phyloP scores from a whole-genome alignment of 2,329 filamentous ascomycete species.

The Penicillium aurantiogriseum region DNA sequence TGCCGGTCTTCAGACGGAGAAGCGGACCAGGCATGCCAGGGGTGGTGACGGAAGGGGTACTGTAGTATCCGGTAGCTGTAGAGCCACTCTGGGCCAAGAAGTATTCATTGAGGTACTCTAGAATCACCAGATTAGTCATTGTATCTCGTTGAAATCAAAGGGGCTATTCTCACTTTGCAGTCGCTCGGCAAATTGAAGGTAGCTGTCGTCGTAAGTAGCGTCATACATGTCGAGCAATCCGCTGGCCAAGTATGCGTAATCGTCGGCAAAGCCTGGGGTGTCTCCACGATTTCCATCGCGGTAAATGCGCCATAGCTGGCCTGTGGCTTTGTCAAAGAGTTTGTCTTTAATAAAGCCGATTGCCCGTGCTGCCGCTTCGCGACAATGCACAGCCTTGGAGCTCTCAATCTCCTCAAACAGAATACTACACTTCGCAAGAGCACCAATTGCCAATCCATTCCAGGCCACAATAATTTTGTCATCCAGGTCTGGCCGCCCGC shows the following conservation, averaged over 20 bases:
- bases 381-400: conserved; percentile 59
- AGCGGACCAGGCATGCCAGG: conserved; percentile 62
- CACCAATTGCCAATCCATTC: conserved; percentile 85
- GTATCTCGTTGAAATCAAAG: not conserved
- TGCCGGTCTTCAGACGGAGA: conserved; percentile 88
- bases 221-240: conserved; percentile 83
- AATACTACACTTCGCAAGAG: conserved; percentile 72
- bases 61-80: conserved; percentile 43
- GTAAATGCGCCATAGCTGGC: conserved; percentile 71
- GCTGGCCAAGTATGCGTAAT: conserved; percentile 85
- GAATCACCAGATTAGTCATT: conserved; percentile 4
- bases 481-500: conserved; percentile 75
- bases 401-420: conserved; percentile 63
- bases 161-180: conserved; percentile 63
- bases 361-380: conserved; percentile 64
- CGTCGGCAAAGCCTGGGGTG: conserved; percentile 79
- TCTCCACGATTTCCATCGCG: conserved; percentile 62
- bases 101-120: conserved; percentile 68
- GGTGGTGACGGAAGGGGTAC: conserved; percentile 49
- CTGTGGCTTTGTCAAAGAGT: conserved; percentile 65
- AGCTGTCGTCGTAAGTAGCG: conserved; percentile 71
- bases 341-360: conserved; percentile 69
- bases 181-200: conserved; percentile 76
- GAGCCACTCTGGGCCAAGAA: conserved; percentile 68
- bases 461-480: conserved; percentile 84